Evolutionary conservation across 768 basidiomycete genomes (phyloP), one percentile per base, ranked within the genome.

Genomic region (Tricholoma hemisulphureum): DNA sequence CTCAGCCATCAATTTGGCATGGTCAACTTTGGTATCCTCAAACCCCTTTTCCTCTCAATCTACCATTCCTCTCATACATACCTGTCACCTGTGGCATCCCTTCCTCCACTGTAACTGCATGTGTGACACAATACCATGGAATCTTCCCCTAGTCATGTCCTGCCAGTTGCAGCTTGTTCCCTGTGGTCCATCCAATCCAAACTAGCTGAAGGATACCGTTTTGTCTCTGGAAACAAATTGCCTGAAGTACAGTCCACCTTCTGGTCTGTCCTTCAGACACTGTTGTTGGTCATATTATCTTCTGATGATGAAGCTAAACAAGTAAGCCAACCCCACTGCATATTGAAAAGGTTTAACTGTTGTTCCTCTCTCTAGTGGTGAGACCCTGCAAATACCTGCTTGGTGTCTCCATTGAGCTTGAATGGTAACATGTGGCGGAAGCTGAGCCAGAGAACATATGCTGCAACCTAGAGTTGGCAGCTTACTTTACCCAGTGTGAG

Each of bases 401-500:
- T 16, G 97, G 94, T 37, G 87, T 98, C 11, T 88, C 89, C 6
- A 85, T 98, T 51, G 96, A 98, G 71, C 82, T n/a, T n/a, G n/a
- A n/a, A n/a, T n/a, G n/a, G n/a, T n/a, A n/a, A n/a, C n/a, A n/a
- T n/a, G n/a, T n/a, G 10, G 80, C 80, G 2, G 83, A 89, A 65
- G 86, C 89, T 57, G 90, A 95, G 26, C 92, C 96, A 0, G 88
- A 91, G 50, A 91, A 95, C 66, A 73, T 89, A 53, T 81, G 83
- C 63, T 83, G 96, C 53, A 88, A 85, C 66, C 83, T 99, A 59
- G 96, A 98, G 70, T 85, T 99, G 13, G 96, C 97, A 0, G 96
- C 95, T 2, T 98, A 97, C 80, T 99, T 99, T 74, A 95, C 97
- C 3, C 94, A 98, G 68, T 97, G 94, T 71, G 81, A 89, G 66